Conservation (phyloP, 2,329 filamentous ascomycete genomes). For the Fusarium nisikadoi region DNA sequence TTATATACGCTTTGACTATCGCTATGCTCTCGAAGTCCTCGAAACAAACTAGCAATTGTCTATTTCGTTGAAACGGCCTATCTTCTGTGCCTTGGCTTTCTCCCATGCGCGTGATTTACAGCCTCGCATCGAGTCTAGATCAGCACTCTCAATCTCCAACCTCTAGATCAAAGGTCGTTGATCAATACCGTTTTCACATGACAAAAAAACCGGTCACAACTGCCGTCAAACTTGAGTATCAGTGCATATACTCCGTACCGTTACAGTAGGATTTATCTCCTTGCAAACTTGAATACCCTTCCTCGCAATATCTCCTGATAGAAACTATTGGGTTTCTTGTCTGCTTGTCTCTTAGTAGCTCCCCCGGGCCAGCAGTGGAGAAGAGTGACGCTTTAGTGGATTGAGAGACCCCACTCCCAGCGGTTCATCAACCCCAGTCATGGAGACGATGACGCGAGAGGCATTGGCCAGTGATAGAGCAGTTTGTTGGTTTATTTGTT, state of each 20-base stretch:
- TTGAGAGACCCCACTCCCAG: constrained; percentile 2
- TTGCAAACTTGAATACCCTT: constrained; percentile 12
- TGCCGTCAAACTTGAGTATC: not conserved
- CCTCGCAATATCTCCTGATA: not conserved
- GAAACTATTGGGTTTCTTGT: not conserved
- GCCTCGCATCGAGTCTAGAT: constrained; percentile 8
- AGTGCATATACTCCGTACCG: not conserved
- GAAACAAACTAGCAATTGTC: constrained; percentile 7
- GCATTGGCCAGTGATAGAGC: constrained; percentile 12
- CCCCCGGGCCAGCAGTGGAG: constrained; percentile 11
- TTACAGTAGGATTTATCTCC: not conserved
- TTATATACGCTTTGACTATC: not conserved
- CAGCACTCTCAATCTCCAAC: constrained; percentile 1
- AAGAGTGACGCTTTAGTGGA: constrained; percentile 18
- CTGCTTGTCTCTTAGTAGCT: not conserved
- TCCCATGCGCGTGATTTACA: constrained; percentile 1
- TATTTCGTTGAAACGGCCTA: constrained; percentile 9
- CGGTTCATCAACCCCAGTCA: constrained; percentile 16
- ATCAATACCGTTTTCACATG: not conserved
- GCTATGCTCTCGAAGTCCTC: not conserved
- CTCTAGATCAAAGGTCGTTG: not conserved
- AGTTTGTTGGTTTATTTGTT: not conserved
- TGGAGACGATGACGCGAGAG: constrained; percentile 22
- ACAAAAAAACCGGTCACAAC: not conserved
- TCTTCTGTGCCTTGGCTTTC: not conserved